Conservation (phyloP, 768 basidiomycete genomes). For the Boletus reticuloceps region DNA sequence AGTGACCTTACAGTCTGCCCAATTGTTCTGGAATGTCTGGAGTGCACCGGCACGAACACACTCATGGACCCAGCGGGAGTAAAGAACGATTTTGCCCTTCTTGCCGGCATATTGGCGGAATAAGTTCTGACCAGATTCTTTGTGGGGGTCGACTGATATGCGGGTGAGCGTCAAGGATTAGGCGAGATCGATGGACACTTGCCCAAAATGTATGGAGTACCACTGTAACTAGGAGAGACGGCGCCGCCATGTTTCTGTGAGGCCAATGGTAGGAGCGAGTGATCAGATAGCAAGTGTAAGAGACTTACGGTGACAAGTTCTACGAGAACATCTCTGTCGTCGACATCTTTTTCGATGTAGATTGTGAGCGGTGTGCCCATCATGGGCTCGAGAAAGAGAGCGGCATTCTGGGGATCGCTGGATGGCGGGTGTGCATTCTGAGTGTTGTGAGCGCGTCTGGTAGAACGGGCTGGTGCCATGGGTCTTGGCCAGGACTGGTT, state of each 20-base stretch:
- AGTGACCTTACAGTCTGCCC: conserved; percentile 79
- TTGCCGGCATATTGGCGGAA: conserved; percentile 78
- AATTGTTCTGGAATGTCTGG: conserved; percentile 73
- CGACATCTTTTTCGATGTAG: conserved; percentile 80
- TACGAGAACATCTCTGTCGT: conserved; percentile 61
- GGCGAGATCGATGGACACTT: conserved; percentile 24
- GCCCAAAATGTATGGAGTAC: conserved; percentile 80
- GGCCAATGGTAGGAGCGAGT: background rate
- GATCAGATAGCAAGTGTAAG: conserved; percentile 5
- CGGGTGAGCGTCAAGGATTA: conserved; percentile 1
- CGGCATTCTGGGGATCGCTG: conserved; percentile 36
- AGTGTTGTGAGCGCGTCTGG: conserved; percentile 46
- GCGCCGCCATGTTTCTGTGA: conserved; percentile 74
- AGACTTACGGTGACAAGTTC: conserved; percentile 64
- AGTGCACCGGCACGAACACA: conserved; percentile 68
- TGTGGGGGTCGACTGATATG: conserved; percentile 68
- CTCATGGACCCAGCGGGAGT: conserved; percentile 72
- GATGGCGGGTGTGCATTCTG: conserved; percentile 25
- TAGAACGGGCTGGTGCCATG: conserved; percentile 79
- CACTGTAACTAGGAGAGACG: conserved; percentile 73
- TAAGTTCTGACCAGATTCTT: conserved; percentile 75
- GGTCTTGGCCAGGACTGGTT: conserved; percentile 47
- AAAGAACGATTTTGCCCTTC: conserved; percentile 76
- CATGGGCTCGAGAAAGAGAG: conserved; percentile 81
- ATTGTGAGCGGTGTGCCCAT: conserved; percentile 71